phyloP scores from a whole-genome alignment of 495 filamentous ascomycete genomes.

The Talaromyces thailandensis region DNA sequence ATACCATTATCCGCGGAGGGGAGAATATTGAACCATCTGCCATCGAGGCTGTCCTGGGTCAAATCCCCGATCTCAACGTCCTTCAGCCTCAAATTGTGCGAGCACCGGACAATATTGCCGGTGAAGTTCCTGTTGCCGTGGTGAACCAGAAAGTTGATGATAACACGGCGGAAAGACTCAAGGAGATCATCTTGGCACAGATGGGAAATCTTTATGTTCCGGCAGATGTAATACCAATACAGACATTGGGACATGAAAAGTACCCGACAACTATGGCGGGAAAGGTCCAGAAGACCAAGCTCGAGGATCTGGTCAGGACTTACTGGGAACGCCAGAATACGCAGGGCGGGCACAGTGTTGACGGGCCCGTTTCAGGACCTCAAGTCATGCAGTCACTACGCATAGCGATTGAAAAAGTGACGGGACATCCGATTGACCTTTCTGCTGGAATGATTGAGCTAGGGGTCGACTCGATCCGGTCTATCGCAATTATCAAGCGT shows the following conservation, averaged over 20 bases:
- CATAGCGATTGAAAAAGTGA: constrained; percentile 9
- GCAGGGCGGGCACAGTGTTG: not conserved
- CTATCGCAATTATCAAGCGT: constrained; percentile 11
- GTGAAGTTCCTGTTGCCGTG: constrained; percentile 16
- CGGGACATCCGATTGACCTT: constrained; percentile 5
- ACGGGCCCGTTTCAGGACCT: not conserved
- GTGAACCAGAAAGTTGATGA: constrained; percentile 6
- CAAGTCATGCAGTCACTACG: constrained; percentile 5
- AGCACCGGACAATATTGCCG: constrained; percentile 11
- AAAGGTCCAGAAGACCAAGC: constrained; percentile 28
- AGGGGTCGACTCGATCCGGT: constrained; percentile 13
- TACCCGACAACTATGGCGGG: constrained; percentile 29
- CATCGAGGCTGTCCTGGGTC: constrained; percentile 25
- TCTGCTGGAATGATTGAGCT: constrained; percentile 11
- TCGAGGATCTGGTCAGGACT: constrained; percentile 10
- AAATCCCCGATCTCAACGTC: constrained; percentile 13
- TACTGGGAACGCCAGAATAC: not conserved
- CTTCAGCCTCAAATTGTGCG: constrained; percentile 14
- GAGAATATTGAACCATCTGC: constrained; percentile 33
- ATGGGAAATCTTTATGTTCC: constrained; percentile 27
- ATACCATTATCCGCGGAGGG: constrained; percentile 40
- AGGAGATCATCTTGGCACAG: constrained; percentile 14
- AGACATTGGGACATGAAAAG: constrained; percentile 18
- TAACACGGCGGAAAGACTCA: constrained; percentile 9
- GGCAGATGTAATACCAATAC: constrained; percentile 20